Base-by-base conservation (phyloP, 106 monocot genomes). In the Phalaenopsis equestris region DNA sequence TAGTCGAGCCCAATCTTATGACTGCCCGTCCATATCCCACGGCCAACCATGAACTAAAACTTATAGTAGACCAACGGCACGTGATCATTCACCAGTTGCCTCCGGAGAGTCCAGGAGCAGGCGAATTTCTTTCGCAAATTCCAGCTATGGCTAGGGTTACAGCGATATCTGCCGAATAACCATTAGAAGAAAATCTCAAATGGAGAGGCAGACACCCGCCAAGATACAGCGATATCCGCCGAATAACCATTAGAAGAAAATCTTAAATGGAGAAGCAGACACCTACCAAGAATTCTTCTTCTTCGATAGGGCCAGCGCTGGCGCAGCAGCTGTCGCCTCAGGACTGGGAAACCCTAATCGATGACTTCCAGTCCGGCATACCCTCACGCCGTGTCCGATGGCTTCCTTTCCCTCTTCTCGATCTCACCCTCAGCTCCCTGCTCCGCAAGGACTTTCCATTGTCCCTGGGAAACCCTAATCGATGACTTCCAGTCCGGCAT, bases 261-360 rank as follows among this genome's bases (percentile, higher is more conserved):
- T 57, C 42, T 14, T 0, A 2, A 49, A 75, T 76, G 76, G 76
- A 76, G 24, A 76, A 76, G 49, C 30, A 47, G 21, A 19, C 76
- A 23, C 52, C 76, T 30, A 4, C 21, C 46, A 76, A 49, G 23
- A 76, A 14, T 15, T 18, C 76, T 75, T 58, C 73, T 46, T 23
- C 79, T 12, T 14, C 11, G 52, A 12, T 45, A 8, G 73, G 48
- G 14, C 9, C 84, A 0, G n/a, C 80, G 8, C 65, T 49, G 19
- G 55, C 75, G 19, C 81, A 42, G 24, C 82, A 67, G 75, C 83
- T 89, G 74, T 76, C 87, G 15, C 56, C 82, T 3, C 89, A 83
- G 43, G 95, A 95, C 15, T 86, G 84, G 82, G 90, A 91, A 57
- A 56, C 82, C 89, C 85, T 90, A 67, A 64, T 90, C 80, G 92